Evolutionary conservation across 768 basidiomycete species (phyloP), one percentile per base, ranked within the genome.

Genomic region (Rickenella mellea): DNA sequence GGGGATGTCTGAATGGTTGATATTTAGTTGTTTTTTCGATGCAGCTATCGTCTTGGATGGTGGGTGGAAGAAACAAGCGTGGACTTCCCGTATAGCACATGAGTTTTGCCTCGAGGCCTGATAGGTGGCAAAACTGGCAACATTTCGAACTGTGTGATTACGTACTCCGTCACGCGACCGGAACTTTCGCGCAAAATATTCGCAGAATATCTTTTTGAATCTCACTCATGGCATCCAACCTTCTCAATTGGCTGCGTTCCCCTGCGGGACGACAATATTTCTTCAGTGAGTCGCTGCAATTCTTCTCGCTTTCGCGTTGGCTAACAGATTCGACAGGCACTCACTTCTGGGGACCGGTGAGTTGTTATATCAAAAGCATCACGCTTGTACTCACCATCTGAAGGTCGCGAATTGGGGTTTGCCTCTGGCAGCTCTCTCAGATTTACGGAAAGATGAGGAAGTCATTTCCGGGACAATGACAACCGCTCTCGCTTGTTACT

Each of bases 331-430:
- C 37, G 42, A 25, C 44, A 94, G 91, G 91, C 57, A 96, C 92
- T 48, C 92, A 96, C 64, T 96, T 96, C 70, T 96, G 92, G 92
- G 92, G 92, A 52, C 92, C 92, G 47, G 92, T 94, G 87, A 79
- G n/a, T 53, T 31, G 25, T 46, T 44, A 44, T 39, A 5, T 27
- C 26, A 22, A 12, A 30, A 12, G 10, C 14, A 28, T 49, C 43
- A 28, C 27, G 35, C 31, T 27, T 36, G 30, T 43, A 22, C 39
- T 46, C 29, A 21, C 21, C 39, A 15, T 27, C 28, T 26, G 39
- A 55, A 94, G 93, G 82, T 92, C 47, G 94, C 94, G 47, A 99
- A 99, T 70, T 99, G 94, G 88, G 94, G 94, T 55, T 76, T 99
- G 14, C 94, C 94, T 45, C 65, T 98, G 28, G 94, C 94, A 54